phyloP scores from a whole-genome alignment of 2,329 filamentous ascomycete species.

The Cladophialophora immunda region DNA sequence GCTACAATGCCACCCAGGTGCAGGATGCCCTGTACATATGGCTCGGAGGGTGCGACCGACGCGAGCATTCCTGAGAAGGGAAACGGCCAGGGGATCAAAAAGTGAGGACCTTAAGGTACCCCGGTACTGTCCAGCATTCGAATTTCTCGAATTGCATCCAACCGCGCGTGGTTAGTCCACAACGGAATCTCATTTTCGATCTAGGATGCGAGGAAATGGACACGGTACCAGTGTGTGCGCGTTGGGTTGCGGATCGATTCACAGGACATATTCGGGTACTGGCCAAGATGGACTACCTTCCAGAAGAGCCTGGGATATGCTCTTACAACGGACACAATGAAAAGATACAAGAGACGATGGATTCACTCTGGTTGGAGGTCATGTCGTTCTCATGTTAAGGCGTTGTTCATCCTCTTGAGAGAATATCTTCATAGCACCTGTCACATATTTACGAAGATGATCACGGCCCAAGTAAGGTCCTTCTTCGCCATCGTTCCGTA shows the following conservation, averaged over 20 bases:
- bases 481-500: too few relatives aligned
- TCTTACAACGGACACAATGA: too few relatives aligned
- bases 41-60: not conserved
- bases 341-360: too few relatives aligned
- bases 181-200: not conserved
- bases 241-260: not conserved
- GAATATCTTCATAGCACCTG: too few relatives aligned
- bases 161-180: not conserved
- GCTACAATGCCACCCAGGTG: not conserved
- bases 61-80: not conserved
- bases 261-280: not conserved
- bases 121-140: not conserved
- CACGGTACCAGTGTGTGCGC: not conserved
- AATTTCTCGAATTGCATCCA: not conserved
- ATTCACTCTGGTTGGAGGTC: too few relatives aligned
- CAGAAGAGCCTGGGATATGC: too few relatives aligned
- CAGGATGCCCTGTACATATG: not conserved
- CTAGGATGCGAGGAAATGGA: not conserved
- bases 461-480: too few relatives aligned
- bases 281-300: not conserved
- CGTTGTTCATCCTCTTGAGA: too few relatives aligned
- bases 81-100: not conserved
- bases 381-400: too few relatives aligned
- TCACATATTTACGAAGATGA: too few relatives aligned
- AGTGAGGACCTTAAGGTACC: conserved; percentile 5